Base-by-base conservation (phyloP, 441 rosid genomes). In the Populus hybrid region DNA sequence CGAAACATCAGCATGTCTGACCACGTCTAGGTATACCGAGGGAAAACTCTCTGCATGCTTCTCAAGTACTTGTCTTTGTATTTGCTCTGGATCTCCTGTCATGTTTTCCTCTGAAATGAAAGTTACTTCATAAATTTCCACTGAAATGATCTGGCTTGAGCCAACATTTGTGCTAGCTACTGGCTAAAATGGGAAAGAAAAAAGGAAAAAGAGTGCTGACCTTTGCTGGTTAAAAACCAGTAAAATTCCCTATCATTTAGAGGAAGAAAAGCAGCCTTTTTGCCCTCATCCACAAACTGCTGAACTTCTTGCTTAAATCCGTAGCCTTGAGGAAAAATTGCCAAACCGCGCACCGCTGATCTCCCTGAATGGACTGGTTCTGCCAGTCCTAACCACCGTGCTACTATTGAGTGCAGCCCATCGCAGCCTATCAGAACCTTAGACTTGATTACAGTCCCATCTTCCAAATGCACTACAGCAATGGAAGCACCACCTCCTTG, bases 341-440 rank as follows among this genome's bases (percentile, higher is more conserved):
- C 73, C 50, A 89, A 21, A 24, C 88, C 87, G 6, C 87, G 85
- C 8, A 81, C 79, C 0, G 79, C 87, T 0, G 77, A 80, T 74
- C 89, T 76, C 1, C 92, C 87, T 0, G 89, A 84, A 65, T 83
- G 26, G 2, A 78, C 57, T 2, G 88, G 80, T n/a, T 28, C 74
- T 0, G 86, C 8, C 0, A 89, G 84, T 20, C 88, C 89, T 35
- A 89, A 57, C 87, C 82, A 79, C 1, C 72, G 54, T 3, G 87
- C 86, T 30, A 87, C 86, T 35, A 67, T 21, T 0, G 92, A 89
- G 78, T 87, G 84, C 54, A 85, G 82, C 34, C 92, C 92, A 23
- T 89, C 90, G 35, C 90, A 89, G 26, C 90, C 90, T 63, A 89
- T 84, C 77, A 87, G 57, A 54, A 87, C 83, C 88, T 85, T 87